A percentile compares a stretch with the other conserved stretches of the same genome.
phyloP scores from a whole-genome alignment of 2,329 filamentous ascomycete species.

The Cercospora brassicicola region DNA sequence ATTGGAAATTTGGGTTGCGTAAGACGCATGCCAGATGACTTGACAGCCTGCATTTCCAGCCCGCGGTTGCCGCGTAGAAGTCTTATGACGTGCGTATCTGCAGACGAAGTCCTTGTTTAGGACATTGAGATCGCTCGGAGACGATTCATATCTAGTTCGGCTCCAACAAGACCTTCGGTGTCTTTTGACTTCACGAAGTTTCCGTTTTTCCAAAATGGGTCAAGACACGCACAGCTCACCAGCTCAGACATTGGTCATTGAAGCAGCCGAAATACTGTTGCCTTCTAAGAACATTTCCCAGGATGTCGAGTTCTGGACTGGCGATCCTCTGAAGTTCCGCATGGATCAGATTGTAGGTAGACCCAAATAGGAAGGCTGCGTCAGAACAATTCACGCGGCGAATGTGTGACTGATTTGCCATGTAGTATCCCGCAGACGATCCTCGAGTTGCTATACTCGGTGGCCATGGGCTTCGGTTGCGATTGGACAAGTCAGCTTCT shows the following conservation, averaged over 20 bases:
- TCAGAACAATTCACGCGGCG: background rate
- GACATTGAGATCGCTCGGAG: background rate
- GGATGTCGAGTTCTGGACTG: constrained; percentile 22
- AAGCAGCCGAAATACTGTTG: constrained; percentile 18
- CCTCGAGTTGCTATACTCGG: constrained; percentile 16
- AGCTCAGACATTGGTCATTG: background rate
- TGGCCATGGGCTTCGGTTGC: constrained; percentile 17
- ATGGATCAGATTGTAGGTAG: constrained; percentile 19
- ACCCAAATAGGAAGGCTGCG: background rate
- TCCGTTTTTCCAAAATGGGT: background rate
- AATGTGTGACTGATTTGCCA: background rate
- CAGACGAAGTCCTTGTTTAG: background rate
- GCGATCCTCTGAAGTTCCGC: constrained; percentile 11
- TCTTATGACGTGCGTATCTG: background rate
- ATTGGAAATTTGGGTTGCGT: background rate
- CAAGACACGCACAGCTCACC: background rate
- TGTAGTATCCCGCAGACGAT: constrained; percentile 19
- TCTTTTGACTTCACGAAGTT: background rate
- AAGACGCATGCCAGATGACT: background rate
- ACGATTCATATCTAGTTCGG: background rate
- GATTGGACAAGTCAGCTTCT: constrained; percentile 11
- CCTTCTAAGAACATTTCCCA: constrained; percentile 18
- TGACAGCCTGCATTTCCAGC: background rate
- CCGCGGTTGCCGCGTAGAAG: background rate
- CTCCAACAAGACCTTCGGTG: background rate